Base-by-base conservation (phyloP, 106 monocot genomes). In the Allium fistulosum region DNA sequence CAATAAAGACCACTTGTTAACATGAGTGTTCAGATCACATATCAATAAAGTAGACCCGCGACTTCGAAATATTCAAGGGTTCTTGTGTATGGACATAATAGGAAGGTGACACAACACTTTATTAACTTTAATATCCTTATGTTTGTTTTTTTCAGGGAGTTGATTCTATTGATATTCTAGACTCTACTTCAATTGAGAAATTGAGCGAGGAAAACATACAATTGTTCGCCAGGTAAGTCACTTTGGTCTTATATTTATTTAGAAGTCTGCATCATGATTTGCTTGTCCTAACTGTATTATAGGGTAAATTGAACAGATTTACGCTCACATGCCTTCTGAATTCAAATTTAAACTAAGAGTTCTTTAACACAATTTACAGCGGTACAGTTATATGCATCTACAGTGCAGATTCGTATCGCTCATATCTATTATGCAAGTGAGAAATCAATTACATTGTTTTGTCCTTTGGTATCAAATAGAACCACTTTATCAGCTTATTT, bases 151-250 rank as follows among this genome's bases (percentile, higher is more conserved):
- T 14, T 46, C 71, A 74, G n/a, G 75, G 59, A 37, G 49, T 9
- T 46, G 65, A 58, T 16, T 7, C 50, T 55, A 6, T 57, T 26
- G 63, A 76, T 49, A 22, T 58, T 13, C 46, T 6, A 37, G 67
- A 74, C 53, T 50, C 72, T 4, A 58, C 37, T 48, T 69, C 58
- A 10, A 59, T 85, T 60, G 71, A 78, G 52, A 74, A 75, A 70
- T 8, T 85, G 22, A 74, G 77, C 60, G 80, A 77, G 65, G 77
- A 85, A 57, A 85, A 80, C 64, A 58, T 85, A 53, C 57, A 71
- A 48, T 53, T 85, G 52, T 80, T 80, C 17, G 51, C 55, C 58
- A 80, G 80, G 78, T 78, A 71, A 17, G 17, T 16, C 16, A 9
- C 17, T 49, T 64, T 64, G 10, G 27, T 64, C 17, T 64, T 64